Percentiles rank a stretch among this genome's conserved stretches.
phyloP scores from a whole-genome alignment of 225 moss, liverwort and hornwort species.

The Polytrichum commune region DNA sequence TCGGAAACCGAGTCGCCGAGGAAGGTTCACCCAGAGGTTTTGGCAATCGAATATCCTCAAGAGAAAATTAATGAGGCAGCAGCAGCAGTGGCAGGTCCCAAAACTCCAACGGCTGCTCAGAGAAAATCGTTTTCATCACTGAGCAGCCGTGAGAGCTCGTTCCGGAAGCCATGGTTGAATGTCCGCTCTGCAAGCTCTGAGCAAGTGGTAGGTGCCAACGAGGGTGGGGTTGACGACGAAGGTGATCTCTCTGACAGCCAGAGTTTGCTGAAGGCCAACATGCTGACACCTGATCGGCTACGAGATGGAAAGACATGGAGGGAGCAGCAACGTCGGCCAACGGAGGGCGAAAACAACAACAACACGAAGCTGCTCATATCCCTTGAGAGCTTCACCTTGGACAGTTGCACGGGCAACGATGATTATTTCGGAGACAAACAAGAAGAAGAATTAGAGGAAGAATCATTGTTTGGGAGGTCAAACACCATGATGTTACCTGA shows the following conservation, averaged over 20 bases:
- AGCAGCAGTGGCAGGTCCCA: not conserved
- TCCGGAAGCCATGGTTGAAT: not conserved
- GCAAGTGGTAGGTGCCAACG: too few relatives aligned
- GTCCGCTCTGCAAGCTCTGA: not conserved
- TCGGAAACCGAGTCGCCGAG: constrained; percentile 27
- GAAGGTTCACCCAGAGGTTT: constrained; percentile 19
- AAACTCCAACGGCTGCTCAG: not conserved
- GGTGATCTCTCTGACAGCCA: constrained; percentile 33
- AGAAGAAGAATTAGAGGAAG: not conserved
- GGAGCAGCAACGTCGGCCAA: constrained; percentile 21
- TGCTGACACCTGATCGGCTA: constrained; percentile 32
- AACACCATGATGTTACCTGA: too few relatives aligned
- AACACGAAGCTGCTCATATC: constrained; percentile 33
- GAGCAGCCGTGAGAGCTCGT: constrained; percentile 1
- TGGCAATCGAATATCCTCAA: too few relatives aligned
- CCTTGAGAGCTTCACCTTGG: constrained; percentile 14
- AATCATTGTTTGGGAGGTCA: not conserved
- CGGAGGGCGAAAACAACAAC: constrained; percentile 19
- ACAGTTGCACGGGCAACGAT: too few relatives aligned
- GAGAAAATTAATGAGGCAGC: too few relatives aligned
- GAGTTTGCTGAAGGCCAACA: constrained; percentile 38
- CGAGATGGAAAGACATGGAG: constrained; percentile 36
- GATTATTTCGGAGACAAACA: too few relatives aligned
- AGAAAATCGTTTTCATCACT: not conserved
- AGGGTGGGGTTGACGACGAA: constrained; percentile 3